phyloP scores from a whole-genome alignment of 805 yeast genomes.

The Wickerhamomyces ciferrii region DNA sequence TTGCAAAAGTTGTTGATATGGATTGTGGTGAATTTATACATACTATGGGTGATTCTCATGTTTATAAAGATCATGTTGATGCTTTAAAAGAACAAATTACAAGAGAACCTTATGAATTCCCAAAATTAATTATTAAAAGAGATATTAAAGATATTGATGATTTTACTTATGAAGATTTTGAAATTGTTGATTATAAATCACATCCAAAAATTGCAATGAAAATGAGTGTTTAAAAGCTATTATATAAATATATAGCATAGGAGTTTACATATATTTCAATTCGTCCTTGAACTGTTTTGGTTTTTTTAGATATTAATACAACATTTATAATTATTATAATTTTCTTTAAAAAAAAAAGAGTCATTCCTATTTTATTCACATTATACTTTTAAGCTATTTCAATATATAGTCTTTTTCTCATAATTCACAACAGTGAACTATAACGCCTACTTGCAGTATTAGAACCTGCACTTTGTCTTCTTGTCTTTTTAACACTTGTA shows the following conservation, averaged over 20 bases:
- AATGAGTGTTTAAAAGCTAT: constrained; percentile 82
- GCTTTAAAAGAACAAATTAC: constrained; percentile 77
- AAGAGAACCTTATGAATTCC: constrained; percentile 77
- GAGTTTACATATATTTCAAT: too few relatives aligned
- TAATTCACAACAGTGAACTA: constrained; percentile 16
- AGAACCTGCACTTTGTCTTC: constrained; percentile 3
- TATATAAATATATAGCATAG: too few relatives aligned
- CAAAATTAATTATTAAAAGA: constrained; percentile 67
- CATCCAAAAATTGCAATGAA: constrained; percentile 86
- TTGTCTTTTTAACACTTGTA: constrained; percentile 5
- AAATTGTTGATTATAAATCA: constrained; percentile 74
- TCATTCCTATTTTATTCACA: neutral
- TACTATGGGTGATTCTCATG: constrained; percentile 96
- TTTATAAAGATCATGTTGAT: constrained; percentile 88
- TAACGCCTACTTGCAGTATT: constrained; percentile 18
- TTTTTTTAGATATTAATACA: neutral
- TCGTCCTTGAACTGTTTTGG: too few relatives aligned
- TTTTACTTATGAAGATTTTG: constrained; percentile 85
- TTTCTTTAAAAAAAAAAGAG: neutral
- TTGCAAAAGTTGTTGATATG: constrained; percentile 92
- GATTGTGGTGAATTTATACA: constrained; percentile 95
- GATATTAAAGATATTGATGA: constrained; percentile 74
- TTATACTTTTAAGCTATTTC: neutral
- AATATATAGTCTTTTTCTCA: too few relatives aligned
- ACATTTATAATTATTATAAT: neutral